phyloP scores from a whole-genome alignment of 805 yeast genomes.

The Candida adriatica region DNA sequence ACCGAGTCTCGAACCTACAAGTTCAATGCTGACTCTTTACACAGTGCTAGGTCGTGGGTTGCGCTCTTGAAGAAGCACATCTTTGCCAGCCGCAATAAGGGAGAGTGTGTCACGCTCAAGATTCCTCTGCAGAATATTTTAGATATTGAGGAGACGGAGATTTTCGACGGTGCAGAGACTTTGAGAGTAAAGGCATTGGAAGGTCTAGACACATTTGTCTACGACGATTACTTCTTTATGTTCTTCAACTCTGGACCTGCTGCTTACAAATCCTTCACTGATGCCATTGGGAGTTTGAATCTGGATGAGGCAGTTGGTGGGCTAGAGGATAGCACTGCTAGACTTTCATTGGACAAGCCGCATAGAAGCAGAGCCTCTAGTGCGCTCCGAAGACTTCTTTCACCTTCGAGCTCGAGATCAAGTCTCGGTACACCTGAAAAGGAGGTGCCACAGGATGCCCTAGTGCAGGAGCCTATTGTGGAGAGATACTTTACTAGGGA shows the following conservation, averaged over 20 bases:
- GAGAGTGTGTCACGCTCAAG: constrained; percentile 67
- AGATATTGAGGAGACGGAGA: constrained; percentile 48
- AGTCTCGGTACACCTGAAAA: background rate
- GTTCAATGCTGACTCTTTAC: constrained; percentile 67
- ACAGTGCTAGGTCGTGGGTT: constrained; percentile 77
- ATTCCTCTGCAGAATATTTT: constrained; percentile 67
- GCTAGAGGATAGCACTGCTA: constrained; percentile 8
- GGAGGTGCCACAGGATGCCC: background rate
- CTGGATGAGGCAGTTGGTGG: constrained; percentile 1
- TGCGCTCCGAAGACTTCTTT: background rate
- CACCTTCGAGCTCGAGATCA: background rate
- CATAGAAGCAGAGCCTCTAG: constrained; percentile 1
- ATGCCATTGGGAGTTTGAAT: constrained; percentile 24
- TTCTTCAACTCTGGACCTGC: constrained; percentile 49
- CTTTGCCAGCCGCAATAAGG: constrained; percentile 64
- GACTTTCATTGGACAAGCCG: constrained; percentile 1
- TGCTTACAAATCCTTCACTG: constrained; percentile 34
- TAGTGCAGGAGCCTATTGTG: constrained; percentile 13
- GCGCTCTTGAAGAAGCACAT: constrained; percentile 66
- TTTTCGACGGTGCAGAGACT: constrained; percentile 51
- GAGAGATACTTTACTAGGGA: constrained; percentile 13
- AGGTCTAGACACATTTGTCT: constrained; percentile 40
- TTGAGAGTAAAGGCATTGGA: constrained; percentile 58
- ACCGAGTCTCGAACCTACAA: constrained; percentile 53
- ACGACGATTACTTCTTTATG: constrained; percentile 67